Conservation (phyloP, 2,329 filamentous ascomycete genomes). For the Chrysosporium keratinophilum region DNA sequence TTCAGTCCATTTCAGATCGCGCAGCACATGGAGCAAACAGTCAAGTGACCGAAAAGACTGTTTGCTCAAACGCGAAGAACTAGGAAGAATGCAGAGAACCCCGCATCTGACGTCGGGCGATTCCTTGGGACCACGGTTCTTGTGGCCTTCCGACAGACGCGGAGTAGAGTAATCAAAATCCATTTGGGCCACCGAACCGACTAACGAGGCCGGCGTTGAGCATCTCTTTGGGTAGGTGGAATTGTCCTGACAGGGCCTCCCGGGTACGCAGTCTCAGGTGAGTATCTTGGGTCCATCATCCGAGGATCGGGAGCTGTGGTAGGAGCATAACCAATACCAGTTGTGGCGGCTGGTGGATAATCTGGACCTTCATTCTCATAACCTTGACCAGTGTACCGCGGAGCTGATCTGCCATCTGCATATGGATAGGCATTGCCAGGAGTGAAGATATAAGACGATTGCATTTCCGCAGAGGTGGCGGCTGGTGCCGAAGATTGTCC, state of each 20-base stretch:
- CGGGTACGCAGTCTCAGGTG: constrained; percentile 28
- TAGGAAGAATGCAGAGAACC: neutral
- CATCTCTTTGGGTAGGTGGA: constrained; percentile 29
- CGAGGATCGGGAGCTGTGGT: constrained; percentile 34
- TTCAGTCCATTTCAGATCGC: neutral
- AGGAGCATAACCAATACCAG: constrained; percentile 33
- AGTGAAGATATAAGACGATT: constrained; percentile 32
- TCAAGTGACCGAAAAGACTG: neutral
- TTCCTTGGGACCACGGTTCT: neutral
- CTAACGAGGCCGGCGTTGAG: constrained; percentile 32
- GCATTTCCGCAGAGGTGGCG: constrained; percentile 31
- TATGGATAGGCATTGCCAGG: constrained; percentile 28
- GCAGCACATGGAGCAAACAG: neutral
- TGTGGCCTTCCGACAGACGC: neutral
- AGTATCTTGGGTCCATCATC: constrained; percentile 34
- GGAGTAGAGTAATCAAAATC: neutral
- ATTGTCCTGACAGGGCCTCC: constrained; percentile 27
- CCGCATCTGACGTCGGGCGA: neutral
- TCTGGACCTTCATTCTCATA: constrained; percentile 34
- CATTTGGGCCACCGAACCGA: constrained; percentile 1
- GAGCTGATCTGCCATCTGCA: constrained; percentile 27
- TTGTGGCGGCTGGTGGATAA: constrained; percentile 32
- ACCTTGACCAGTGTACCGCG: constrained; percentile 33
- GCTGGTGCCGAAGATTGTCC: constrained; percentile 27
- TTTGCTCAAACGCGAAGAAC: neutral